Evolutionary conservation across 345 rosid genomes (phyloP).

Genomic region (Camelina sativa): DNA sequence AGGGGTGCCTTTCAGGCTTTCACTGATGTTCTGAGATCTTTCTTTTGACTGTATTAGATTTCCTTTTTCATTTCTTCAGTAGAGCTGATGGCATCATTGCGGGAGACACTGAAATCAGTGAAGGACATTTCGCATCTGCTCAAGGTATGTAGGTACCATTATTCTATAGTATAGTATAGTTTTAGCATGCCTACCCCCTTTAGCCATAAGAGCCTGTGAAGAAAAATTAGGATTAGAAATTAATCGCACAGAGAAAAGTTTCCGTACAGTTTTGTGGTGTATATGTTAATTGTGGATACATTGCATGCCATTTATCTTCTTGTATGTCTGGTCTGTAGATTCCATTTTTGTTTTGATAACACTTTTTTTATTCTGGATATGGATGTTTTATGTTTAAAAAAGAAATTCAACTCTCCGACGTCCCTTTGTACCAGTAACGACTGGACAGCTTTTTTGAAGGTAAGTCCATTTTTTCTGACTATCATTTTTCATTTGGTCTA

Average conservation of each 20-base stretch:
- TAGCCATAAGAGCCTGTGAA: conserved; percentile 18
- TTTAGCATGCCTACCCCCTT: conserved; percentile 23
- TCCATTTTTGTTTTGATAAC: not conserved
- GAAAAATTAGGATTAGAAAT: not conserved
- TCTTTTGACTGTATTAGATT: conserved; percentile 67
- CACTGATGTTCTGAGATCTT: conserved; percentile 25
- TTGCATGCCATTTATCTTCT: conserved; percentile 4
- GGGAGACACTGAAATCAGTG: conserved; percentile 82
- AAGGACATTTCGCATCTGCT: conserved; percentile 82
- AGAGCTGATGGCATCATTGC: conserved; percentile 79
- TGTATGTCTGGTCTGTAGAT: conserved; percentile 12
- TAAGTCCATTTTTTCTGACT: conserved; percentile 35
- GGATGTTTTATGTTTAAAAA: conserved; percentile 39
- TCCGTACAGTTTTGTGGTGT: conserved; percentile 9
- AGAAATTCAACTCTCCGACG: conserved; percentile 97
- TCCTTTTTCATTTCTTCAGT: conserved; percentile 83
- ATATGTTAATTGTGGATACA: conserved; percentile 22
- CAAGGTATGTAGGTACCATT: conserved; percentile 56
- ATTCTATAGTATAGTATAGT: conserved; percentile 16
- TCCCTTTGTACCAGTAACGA: conserved; percentile 69
- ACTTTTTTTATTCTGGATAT: conserved; percentile 18
- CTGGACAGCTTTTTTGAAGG: conserved; percentile 93
- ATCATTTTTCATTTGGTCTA: conserved; percentile 18
- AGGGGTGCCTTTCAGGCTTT: not conserved
- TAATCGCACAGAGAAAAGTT: not conserved